phyloP scores from a whole-genome alignment of 2,329 filamentous ascomycete species.

The Corniculantispora saksenae region DNA sequence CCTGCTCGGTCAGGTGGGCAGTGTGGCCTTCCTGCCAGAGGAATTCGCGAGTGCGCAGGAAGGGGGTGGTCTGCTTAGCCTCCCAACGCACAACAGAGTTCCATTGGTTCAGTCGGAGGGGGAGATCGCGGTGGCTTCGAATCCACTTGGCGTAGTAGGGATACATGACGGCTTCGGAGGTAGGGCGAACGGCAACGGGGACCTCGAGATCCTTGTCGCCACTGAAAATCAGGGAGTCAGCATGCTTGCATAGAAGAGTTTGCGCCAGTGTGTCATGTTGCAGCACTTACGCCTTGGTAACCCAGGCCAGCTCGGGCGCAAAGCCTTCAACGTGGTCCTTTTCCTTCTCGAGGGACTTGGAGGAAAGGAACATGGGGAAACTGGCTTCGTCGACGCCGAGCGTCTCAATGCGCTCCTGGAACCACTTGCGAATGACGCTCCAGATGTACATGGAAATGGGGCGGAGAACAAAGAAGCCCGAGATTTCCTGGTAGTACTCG shows the following conservation, averaged over 20 bases:
- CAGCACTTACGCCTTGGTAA: constrained; percentile 71
- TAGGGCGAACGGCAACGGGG: constrained; percentile 67
- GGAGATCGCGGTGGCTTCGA: constrained; percentile 90
- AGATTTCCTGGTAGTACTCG: constrained; percentile 91
- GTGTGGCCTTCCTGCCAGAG: constrained; percentile 96
- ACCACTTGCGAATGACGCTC: constrained; percentile 67
- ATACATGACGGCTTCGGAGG: constrained; percentile 84
- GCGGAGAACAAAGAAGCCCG: constrained; percentile 94
- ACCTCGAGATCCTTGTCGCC: constrained; percentile 92
- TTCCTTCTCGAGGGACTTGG: constrained; percentile 83
- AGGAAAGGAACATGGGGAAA: constrained; percentile 93
- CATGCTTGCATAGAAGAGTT: background rate
- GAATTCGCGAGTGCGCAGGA: constrained; percentile 91
- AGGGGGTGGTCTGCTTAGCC: constrained; percentile 87
- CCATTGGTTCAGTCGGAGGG: constrained; percentile 95
- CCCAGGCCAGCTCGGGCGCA: constrained; percentile 87
- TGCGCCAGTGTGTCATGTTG: background rate
- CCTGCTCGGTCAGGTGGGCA: constrained; percentile 82
- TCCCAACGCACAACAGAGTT: constrained; percentile 93
- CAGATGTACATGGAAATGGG: constrained; percentile 68
- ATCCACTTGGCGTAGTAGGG: constrained; percentile 97
- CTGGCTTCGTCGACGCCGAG: constrained; percentile 94
- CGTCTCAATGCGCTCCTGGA: constrained; percentile 75
- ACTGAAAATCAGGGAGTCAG: constrained; percentile 42
- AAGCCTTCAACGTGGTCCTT: constrained; percentile 99